Evolutionary conservation across 139 green algal species (phyloP).

Genomic region (Nannochloris sp.): DNA sequence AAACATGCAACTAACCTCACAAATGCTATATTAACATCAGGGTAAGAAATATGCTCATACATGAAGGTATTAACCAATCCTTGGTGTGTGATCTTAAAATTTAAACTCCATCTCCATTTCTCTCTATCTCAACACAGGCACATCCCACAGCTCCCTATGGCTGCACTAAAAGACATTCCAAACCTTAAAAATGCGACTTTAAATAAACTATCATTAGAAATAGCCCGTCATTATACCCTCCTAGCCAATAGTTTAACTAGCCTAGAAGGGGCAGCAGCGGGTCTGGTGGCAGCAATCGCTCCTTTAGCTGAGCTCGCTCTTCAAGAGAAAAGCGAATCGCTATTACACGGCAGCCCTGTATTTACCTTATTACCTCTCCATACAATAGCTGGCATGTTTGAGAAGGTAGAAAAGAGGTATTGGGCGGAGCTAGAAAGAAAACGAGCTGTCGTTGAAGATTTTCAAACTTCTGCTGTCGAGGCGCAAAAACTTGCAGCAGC

Average conservation of each 20-base stretch:
- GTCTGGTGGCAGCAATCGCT: neutral
- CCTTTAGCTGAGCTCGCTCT: neutral
- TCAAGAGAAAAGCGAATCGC: neutral
- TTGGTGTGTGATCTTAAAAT: too few species aligned
- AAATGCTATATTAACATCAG: conserved; percentile 7
- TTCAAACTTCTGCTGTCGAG: neutral
- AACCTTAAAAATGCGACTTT: neutral
- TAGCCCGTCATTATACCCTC: neutral
- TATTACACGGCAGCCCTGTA: conserved; percentile 14
- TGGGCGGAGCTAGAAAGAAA: conserved; percentile 17
- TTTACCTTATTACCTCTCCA: conserved; percentile 14
- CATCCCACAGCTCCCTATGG: conserved; percentile 11
- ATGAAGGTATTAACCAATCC: too few species aligned
- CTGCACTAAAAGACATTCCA: neutral
- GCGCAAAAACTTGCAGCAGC: neutral
- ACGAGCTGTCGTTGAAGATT: conserved; percentile 11
- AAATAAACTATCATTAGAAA: neutral
- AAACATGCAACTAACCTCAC: too few species aligned
- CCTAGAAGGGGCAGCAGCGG: neutral
- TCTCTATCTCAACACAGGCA: neutral
- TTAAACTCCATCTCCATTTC: neutral
- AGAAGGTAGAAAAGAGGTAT: conserved; percentile 8
- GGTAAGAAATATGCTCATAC: too few species aligned
- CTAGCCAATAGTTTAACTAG: neutral
- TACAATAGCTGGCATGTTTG: conserved; percentile 3